Conservation (phyloP, 345 rosid genomes). For the Eucalyptus pauciflora region DNA sequence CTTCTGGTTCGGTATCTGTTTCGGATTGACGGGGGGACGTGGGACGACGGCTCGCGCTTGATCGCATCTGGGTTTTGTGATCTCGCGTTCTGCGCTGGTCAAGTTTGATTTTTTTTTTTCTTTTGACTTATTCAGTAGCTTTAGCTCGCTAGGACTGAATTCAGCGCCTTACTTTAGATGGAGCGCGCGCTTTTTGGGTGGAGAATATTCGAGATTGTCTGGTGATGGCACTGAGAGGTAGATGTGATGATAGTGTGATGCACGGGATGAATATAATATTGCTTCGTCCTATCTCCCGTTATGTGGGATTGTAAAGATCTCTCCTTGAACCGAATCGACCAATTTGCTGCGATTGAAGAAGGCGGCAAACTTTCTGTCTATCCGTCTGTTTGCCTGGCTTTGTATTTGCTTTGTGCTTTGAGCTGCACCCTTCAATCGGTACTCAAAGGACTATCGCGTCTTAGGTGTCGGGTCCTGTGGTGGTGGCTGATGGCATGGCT, state of each 20-base stretch:
- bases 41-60: neutral
- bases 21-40: neutral
- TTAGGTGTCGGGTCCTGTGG: constrained; percentile 99
- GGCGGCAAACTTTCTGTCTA: neutral
- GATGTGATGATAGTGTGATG: neutral
- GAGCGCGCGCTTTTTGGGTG: neutral
- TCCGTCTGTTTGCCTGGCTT: neutral
- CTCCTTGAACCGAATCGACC: neutral
- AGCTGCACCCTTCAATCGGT: neutral
- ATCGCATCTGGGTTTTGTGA: neutral
- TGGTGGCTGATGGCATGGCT: constrained; percentile 98
- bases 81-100: neutral
- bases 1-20: neutral
- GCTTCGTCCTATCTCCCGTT: rapidly evolving
- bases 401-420: neutral
- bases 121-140: neutral
- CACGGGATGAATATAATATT: neutral
- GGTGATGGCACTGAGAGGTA: neutral
- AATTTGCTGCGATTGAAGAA: neutral
- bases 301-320: neutral
- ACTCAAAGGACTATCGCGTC: neutral
- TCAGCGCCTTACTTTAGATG: neutral
- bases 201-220: neutral
- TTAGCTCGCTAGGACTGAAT: neutral
- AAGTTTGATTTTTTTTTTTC: too few species aligned